These are phyloP conservation scores for Lagenaria siceraria DNA, from an alignment of 306 rosid genomes.

Conservation along the genomic window DNA sequence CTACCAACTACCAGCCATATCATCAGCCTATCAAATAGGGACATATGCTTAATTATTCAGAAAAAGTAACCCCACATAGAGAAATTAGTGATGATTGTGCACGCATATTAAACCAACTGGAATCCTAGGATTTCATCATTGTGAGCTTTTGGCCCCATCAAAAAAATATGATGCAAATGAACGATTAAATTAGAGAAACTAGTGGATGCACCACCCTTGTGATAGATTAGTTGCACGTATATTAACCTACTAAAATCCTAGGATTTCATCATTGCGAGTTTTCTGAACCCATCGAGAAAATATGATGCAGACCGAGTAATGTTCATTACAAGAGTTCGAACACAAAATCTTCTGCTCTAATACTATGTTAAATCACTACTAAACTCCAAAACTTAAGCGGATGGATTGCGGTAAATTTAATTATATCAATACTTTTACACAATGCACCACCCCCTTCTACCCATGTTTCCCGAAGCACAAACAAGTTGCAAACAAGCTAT, in stretches of 20 bases:
- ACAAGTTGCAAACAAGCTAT: neutral
- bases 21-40: neutral
- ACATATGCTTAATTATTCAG: neutral
- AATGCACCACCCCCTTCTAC: neutral
- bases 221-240: neutral
- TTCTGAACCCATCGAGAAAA: neutral
- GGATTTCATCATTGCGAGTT: neutral
- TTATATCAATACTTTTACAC: neutral
- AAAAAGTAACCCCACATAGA: neutral
- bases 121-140: constrained; percentile 6
- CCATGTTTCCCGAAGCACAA: neutral
- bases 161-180: neutral
- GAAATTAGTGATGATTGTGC: neutral
- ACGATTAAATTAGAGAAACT: neutral
- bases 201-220: neutral
- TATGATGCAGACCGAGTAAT: neutral
- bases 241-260: neutral
- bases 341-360: neutral
- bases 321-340: too few relatives aligned
- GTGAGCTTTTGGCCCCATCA: neutral
- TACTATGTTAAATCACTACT: neutral
- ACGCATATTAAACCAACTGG: neutral
- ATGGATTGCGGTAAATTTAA: neutral
- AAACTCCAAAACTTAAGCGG: neutral
- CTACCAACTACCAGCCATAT: neutral